Percentiles rank a stretch among this genome's conserved stretches.
phyloP scores from a whole-genome alignment of 148 eudicot species.

The Salicornia ramosissima region DNA sequence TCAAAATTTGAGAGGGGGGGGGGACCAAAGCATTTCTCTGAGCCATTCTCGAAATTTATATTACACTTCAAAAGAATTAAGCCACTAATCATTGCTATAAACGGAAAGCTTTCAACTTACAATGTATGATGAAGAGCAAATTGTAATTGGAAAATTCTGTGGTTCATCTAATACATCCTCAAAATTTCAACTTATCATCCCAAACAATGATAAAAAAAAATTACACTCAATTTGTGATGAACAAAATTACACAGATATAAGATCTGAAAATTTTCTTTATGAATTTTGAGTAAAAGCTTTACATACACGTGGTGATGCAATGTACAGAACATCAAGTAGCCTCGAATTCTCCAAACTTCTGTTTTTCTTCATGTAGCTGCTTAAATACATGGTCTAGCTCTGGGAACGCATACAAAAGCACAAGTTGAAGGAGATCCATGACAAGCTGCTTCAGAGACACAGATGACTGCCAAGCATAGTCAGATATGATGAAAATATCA shows the following conservation, averaged over 20 bases:
- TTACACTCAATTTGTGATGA: neutral
- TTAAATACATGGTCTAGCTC: constrained; percentile 67
- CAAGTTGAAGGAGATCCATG: constrained; percentile 70
- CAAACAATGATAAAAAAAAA: neutral
- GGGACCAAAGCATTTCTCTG: neutral
- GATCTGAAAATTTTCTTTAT: neutral
- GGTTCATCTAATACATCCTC: no score
- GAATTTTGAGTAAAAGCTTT: neutral
- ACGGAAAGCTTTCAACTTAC: neutral
- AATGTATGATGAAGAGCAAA: neutral
- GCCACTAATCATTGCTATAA: neutral
- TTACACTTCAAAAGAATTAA: neutral
- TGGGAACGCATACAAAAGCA: constrained; percentile 76
- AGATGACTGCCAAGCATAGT: constrained; percentile 61
- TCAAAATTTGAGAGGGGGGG: no score
- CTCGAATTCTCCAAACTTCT: constrained; percentile 64
- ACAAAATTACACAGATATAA: neutral
- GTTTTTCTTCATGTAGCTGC: constrained; percentile 62
- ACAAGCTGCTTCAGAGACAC: constrained; percentile 77
- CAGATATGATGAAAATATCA: constrained; percentile 1
- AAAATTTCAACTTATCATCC: no score
- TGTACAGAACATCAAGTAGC: constrained; percentile 13
- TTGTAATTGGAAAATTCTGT: constrained; percentile 2
- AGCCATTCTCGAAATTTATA: constrained; percentile 10
- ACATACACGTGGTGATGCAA: neutral